Conservation (phyloP, 2,329 filamentous ascomycete genomes). For the Arthrobotrys sinensis region DNA sequence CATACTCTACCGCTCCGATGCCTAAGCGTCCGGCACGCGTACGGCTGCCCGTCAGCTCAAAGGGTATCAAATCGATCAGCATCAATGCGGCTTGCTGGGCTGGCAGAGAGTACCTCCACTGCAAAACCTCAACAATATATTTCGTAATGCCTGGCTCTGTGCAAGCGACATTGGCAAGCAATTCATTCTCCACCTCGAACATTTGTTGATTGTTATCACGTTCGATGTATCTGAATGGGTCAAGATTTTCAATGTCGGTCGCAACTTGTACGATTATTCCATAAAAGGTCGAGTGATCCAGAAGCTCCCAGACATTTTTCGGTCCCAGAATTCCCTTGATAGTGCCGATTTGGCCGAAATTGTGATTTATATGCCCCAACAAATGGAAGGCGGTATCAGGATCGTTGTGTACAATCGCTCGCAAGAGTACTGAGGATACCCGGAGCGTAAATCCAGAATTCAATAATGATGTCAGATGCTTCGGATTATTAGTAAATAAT, state of each 20-base stretch:
- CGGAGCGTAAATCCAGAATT: too few relatives aligned
- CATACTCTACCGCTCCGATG: neutral
- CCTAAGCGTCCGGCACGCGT: neutral
- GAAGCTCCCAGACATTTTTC: too few relatives aligned
- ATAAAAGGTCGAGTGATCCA: neutral
- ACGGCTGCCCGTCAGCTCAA: neutral
- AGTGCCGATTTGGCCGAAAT: too few relatives aligned
- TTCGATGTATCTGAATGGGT: too few relatives aligned
- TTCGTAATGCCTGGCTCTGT: neutral
- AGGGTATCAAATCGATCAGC: conserved; percentile 3
- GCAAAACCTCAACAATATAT: conserved; percentile 1
- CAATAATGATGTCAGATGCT: too few relatives aligned
- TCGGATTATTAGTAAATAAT: too few relatives aligned
- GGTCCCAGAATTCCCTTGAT: too few relatives aligned
- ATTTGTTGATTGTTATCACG: too few relatives aligned
- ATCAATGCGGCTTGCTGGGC: neutral
- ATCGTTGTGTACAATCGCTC: too few relatives aligned
- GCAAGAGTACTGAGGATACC: too few relatives aligned
- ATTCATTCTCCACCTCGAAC: neutral
- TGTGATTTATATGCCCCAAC: too few relatives aligned
- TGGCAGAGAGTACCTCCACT: neutral
- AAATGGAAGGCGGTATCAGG: too few relatives aligned
- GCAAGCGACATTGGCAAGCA: neutral
- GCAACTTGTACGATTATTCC: neutral
- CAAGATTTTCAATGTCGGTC: neutral